Base-by-base conservation (phyloP, 106 monocot genomes). In the Platanthera guangdongensis region DNA sequence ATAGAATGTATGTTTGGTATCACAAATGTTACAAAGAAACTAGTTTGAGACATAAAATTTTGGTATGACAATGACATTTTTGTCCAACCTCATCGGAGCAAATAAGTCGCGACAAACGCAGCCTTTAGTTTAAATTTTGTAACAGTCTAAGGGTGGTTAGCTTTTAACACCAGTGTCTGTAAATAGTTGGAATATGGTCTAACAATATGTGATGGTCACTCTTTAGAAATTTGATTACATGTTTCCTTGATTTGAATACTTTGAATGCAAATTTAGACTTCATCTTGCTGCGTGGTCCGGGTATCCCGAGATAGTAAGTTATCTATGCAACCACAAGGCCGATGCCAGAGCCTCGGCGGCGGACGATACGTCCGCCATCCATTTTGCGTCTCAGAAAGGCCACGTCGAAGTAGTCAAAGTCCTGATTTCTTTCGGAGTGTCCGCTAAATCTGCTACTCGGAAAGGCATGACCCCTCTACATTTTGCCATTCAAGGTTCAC, bases 251-350 rank as follows among this genome's bases (percentile, higher is more conserved):
- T 79, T 60, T 32, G 7, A 25, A 60, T 71, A 12, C 77, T 68
- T 62, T 84, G 81, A 85, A 87, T 85, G 81, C 83, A 85, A 81
- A 68, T 64, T 8, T 16, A 97, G 97, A 49, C 82, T 97, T 57
- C 97, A 97, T 82, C 74, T 97, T 62, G 97, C 97, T 54, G 94
- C 97, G 52, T 97, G 97, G 97, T 80, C 97, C 65, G 97, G 97
- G 7, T 87, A 97, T 1, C 80, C 84, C 7, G 97, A 94, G 30
- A 80, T 92, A 4, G 94, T 94, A 13, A 85, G 77, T 22, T 94
- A 79, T 78, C 94, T 97, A 49, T 94, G 93, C 88, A 85, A 83
- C 15, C 64, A 90, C 82, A 97, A 94, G 83, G 93, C 91, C 9
- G 97, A 97, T 57, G 80, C 86, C 5, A 86, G 89, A 53, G 97